A percentile compares a stretch with the other conserved stretches of the same genome.
Conservation (phyloP, 139 green algal species). For the Yamagishiella unicocca region DNA sequence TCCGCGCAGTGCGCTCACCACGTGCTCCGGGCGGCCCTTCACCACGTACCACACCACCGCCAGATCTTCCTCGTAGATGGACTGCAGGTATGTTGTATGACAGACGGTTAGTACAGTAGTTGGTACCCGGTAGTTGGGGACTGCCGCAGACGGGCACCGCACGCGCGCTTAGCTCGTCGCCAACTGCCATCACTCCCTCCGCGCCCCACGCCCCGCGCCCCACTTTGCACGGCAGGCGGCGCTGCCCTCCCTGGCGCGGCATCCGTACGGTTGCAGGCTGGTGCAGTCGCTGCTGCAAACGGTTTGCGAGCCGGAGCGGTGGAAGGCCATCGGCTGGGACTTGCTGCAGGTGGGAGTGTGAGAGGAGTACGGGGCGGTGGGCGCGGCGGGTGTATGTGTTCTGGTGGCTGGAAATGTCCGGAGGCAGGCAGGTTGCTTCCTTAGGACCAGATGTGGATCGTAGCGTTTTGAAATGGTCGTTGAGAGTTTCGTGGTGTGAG, state of each 20-base stretch:
- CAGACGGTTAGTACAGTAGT: too few relatives aligned
- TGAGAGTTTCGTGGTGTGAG: too few relatives aligned
- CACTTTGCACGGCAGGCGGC: background rate
- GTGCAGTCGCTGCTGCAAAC: constrained; percentile 38
- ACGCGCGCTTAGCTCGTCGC: too few relatives aligned
- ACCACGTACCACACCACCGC: constrained; percentile 37
- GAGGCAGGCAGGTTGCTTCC: too few relatives aligned
- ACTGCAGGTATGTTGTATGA: constrained; percentile 11
- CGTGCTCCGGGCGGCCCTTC: constrained; percentile 28
- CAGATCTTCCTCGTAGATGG: constrained; percentile 33
- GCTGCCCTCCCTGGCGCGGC: constrained; percentile 30
- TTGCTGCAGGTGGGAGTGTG: constrained; percentile 33
- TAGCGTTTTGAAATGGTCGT: too few relatives aligned
- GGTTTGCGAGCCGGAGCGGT: background rate
- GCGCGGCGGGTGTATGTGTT: background rate
- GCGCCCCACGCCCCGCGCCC: background rate
- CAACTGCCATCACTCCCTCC: too few relatives aligned
- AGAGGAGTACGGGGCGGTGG: background rate
- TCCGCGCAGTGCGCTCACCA: constrained; percentile 38
- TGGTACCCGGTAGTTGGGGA: too few relatives aligned
- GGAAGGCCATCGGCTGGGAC: constrained; percentile 2
- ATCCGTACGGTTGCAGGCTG: constrained; percentile 40
- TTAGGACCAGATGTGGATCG: too few relatives aligned
- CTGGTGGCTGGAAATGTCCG: too few relatives aligned
- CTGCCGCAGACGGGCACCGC: too few relatives aligned